Conservation (phyloP, 768 basidiomycete genomes). For the Macrolepiota dolichaula region DNA sequence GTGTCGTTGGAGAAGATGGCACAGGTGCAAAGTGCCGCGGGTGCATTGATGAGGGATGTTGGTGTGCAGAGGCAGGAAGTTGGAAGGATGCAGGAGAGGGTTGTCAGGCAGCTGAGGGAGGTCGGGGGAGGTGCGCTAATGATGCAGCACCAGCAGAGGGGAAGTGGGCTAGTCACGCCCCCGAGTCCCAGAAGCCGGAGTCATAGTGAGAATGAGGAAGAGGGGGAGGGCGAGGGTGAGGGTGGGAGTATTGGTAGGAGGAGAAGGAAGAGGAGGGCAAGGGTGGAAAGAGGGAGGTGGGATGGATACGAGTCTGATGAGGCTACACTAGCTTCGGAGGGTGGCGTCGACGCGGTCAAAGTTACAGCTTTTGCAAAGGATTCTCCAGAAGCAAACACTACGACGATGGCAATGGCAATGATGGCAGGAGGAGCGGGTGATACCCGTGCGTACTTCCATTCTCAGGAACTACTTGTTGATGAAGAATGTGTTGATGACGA, state of each 20-base stretch:
- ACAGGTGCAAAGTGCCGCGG: slow-evolving; percentile 26
- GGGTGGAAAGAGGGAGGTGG: neutral
- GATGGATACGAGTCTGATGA: too few relatives aligned
- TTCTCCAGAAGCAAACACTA: too few relatives aligned
- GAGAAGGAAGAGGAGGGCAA: too few relatives aligned
- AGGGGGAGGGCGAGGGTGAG: neutral
- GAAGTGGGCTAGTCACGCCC: too few relatives aligned
- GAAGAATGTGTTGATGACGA: slow-evolving; percentile 21
- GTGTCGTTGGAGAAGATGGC: slow-evolving; percentile 46
- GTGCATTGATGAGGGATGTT: slow-evolving; percentile 13
- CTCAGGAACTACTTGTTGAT: neutral
- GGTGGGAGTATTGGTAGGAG: neutral
- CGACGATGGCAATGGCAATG: neutral
- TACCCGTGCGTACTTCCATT: too few relatives aligned
- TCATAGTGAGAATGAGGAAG: too few relatives aligned
- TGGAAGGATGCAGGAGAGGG: slow-evolving; percentile 15
- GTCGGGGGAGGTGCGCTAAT: slow-evolving; percentile 1
- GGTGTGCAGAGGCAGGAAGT: slow-evolving; percentile 20
- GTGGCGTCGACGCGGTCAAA: too few relatives aligned
- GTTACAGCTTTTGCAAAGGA: too few relatives aligned
- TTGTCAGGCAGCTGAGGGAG: slow-evolving; percentile 14
- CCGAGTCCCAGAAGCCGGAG: too few relatives aligned
- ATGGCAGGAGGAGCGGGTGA: too few relatives aligned
- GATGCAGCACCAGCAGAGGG: too few relatives aligned
- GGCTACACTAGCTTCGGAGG: too few relatives aligned